Base-by-base conservation (phyloP, 2,329 filamentous ascomycete genomes). In the Amphichorda felina region DNA sequence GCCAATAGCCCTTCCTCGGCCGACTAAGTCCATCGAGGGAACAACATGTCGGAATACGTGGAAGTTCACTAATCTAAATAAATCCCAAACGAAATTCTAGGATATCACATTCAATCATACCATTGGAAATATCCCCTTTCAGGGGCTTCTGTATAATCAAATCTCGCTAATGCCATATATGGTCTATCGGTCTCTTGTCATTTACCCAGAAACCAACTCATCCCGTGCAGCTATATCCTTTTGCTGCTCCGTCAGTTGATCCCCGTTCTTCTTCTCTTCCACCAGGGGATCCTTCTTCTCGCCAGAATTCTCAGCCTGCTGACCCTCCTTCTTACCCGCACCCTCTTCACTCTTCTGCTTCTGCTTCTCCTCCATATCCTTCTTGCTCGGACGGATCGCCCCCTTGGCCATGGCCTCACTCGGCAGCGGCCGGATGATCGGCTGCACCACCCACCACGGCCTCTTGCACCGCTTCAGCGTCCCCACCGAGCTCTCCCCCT, bases 361-460 rank as follows among this genome's bases (percentile, higher is more conserved):
- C 14, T 45, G 40, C 25, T 28, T 10, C 37, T 54, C 53, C 44
- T 59, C 64, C 49, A 59, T 65, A 22, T 72, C 67, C 54, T 87
- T 87, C 62, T 86, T 88, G 48, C 78, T 84, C 41, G 79, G 54
- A 38, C 68, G 72, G 54, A 94, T 68, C 3, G 82, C 79, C 0
- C 88, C 88, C 53, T 85, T 87, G 42, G 80, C 79, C 43, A 91
- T 50, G 3, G 91, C 91, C 61, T 96, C 89, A 45, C 82, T 82
- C 0, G 91, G 91, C 49, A 95, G 55, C 28, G 87, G 88, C 38
- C 88, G 66, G 6, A 95, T 72, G 48, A 94, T 84, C 4, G 89
- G 81, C 61, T 96, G 88, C 35, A 79, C 86, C 4, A 94, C 70
- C 85, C 86, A 95, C 73, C 79, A 95, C 1, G 88, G 88, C 43